Evolutionary conservation across 202 grass and related monocot species (phyloP), one percentile per base, ranked within the genome.

Genomic region (Carex sylvatica): DNA sequence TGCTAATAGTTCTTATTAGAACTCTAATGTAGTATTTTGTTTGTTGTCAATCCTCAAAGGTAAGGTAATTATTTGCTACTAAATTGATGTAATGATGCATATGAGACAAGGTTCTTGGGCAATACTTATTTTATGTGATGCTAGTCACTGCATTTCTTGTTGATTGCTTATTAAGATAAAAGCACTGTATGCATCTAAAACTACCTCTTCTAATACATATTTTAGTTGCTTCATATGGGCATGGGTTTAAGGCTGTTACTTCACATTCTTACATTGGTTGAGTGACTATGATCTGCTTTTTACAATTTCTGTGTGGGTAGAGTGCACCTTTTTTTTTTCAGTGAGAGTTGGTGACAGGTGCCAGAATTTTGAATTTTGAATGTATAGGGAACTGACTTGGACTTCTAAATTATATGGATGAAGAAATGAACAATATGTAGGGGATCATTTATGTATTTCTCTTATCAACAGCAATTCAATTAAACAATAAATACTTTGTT

Each of bases 21-120:
- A 19, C 2, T 83, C 64, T 87, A 71, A 65, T 85, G 20, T 62
- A 62, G 60, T 24, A 62, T 23, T 62, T 61, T 2, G 59, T 61
- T 61, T 22, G 19, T 61, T 61, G 59, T 23, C 19, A 22, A 61
- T 61, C 59, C 0, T 24, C 20, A 40, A 40, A 62, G 22, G 22
- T 10, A 61, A 47, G 9, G 44, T 49, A 49, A 49, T 49, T 49
- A 13, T 49, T 49, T 12, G 10, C 46, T 49, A 49, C 46, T 49
- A 13, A 0, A 13, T 49, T 49, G 10, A 49, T 49, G 46, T 49
- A 13, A 49, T 49, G 46, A 49, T 49, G 60, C 60, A 62, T 24
- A 23, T 26, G 60, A 26, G 7, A 10, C n/a, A 20, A 59, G 60
- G 60, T 26, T 62, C n/a, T 26, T 62, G 46, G 11, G 12, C 46